Conservation (phyloP, 78 protist species). For the Dictyostelium intermedium region DNA sequence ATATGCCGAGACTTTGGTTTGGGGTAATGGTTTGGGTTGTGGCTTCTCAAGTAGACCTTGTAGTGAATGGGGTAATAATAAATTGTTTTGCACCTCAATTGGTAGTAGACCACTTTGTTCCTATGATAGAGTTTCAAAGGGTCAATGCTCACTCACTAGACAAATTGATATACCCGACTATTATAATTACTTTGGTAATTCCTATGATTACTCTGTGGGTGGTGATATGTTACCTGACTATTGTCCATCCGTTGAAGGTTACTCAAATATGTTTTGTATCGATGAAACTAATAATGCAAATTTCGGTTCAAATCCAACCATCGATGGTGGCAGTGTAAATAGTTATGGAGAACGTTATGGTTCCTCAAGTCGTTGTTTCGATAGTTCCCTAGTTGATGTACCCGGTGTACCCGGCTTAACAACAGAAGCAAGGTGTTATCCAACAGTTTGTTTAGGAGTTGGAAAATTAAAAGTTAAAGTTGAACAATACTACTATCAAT, state of each 20-base stretch:
- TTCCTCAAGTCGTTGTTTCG: conserved; percentile 10
- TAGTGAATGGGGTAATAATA: conserved; percentile 9
- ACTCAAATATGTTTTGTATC: background rate
- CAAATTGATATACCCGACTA: background rate
- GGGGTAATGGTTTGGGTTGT: conserved; percentile 75
- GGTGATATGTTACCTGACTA: conserved; percentile 16
- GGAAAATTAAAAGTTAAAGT: conserved; percentile 12
- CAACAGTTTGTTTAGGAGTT: background rate
- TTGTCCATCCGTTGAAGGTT: conserved; percentile 50
- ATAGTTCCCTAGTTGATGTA: background rate
- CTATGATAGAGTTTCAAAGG: conserved; percentile 22
- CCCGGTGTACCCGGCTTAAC: background rate
- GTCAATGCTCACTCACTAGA: background rate
- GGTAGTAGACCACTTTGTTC: background rate
- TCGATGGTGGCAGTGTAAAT: too few species aligned
- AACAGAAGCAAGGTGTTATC: conserved; percentile 21
- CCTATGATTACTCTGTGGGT: background rate
- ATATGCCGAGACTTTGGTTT: conserved; percentile 7
- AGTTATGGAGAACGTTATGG: conserved; percentile 4
- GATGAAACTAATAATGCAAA: background rate
- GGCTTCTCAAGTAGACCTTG: conserved; percentile 16
- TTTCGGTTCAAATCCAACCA: background rate
- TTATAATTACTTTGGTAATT: background rate
- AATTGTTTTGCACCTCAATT: background rate
- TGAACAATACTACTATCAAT: background rate